Evolutionary conservation across 495 filamentous ascomycete genomes (phyloP), one percentile per base, ranked within the genome.

Genomic region (Talaromyces liani): DNA sequence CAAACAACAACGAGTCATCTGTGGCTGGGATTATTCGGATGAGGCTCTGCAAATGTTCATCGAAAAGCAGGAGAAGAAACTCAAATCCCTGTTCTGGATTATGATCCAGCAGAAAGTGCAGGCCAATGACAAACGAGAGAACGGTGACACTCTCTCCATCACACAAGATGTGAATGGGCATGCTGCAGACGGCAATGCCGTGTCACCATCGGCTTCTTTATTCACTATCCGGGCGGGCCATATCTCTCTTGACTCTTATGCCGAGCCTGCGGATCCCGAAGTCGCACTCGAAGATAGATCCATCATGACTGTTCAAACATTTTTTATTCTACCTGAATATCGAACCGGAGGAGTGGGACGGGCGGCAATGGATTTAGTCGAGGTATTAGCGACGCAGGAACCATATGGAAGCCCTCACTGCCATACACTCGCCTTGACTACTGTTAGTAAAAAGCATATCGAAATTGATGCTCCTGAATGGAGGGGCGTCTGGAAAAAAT

Each of bases 231-330:
- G 61, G 20, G 58, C 64, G 29, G 72, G 72, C 5, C 72, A 75
- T 24, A 72, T 75, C 18, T 73, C 71, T 6, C 36, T 75, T 2
- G 72, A 75, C 45, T 61, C 68, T 1, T 49, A 63, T 8, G 67
- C 68, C 34, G 31, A 57, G 10, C 66, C 69, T 8, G 60, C 64
- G 7, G 64, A 65, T 14, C 54, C 70, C 3, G 62, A 69, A 24
- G 25, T 70, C 6, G 68, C 71, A 6, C 45, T 60, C 0, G 60
- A 57, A 12, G 63, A 70, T 36, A 67, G 59, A 9, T 63, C 64
- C 2, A 51, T 70, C 20, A 71, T 72, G 18, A 73, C 71, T 67
- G 66, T 75, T 10, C 73, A 71, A 33, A 64, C 67, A 9, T 73
- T 75, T 27, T 75, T 69, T 20, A 63, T 75, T 0, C 31, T 45